A percentile compares a stretch with the other conserved stretches of the same genome.
phyloP scores from a whole-genome alignment of 371 early-diverging fungal genomes.

The Coemansia sp. region DNA sequence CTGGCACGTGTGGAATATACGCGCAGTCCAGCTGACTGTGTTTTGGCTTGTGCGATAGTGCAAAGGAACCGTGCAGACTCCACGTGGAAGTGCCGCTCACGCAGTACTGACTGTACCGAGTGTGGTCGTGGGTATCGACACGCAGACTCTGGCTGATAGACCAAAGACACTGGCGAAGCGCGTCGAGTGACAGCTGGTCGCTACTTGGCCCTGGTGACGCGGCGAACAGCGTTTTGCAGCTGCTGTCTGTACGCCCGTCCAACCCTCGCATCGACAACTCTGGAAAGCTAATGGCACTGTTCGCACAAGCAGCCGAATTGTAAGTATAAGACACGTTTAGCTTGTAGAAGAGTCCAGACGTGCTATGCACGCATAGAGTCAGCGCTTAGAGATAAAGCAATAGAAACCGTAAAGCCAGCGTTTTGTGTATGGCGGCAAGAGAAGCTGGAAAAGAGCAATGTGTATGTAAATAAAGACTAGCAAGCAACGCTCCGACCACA shows the following conservation, averaged over 20 bases:
- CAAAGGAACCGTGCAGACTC: not conserved
- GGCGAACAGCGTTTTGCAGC: not conserved
- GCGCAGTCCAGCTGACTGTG: constrained; percentile 1
- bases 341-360: not conserved
- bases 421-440: not conserved
- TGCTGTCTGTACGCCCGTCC: constrained; percentile 4
- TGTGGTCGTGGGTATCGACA: not conserved
- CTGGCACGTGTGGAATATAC: not conserved
- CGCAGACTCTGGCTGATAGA: not conserved
- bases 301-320: not conserved
- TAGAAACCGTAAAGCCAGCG: not conserved
- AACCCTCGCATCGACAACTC: constrained; percentile 7
- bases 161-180: not conserved
- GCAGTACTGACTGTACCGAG: not conserved
- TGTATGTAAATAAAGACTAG: not conserved
- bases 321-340: not conserved
- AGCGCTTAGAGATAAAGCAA: not conserved
- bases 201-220: not conserved
- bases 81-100: not conserved
- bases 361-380: constrained; percentile 3
- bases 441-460: not conserved
- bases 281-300: not conserved
- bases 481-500: not conserved
- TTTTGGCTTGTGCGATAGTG: not conserved
- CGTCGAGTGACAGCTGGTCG: not conserved